Evolutionary conservation across 352 stramenopile genomes (phyloP), one percentile per base, ranked within the genome.

Genomic region (Paralagenidium karlingii): DNA sequence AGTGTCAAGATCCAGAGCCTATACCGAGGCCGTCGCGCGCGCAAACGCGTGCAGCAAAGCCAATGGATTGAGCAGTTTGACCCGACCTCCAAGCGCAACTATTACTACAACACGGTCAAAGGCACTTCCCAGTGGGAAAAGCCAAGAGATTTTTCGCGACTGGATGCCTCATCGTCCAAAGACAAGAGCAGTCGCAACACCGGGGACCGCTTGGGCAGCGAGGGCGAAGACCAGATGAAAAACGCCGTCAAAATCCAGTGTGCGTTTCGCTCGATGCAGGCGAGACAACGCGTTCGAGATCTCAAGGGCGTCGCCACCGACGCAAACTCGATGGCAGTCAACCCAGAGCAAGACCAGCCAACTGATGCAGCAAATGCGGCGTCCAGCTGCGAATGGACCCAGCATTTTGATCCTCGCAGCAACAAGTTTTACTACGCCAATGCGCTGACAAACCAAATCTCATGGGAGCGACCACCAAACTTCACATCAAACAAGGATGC

Each of bases 61-160:
- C 49, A 69, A 20, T 83, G 66, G 68, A 47, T 68, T 12, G 45
- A 64, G 41, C 64, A 77, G 24, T 73, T 67, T 32, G 66, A 81
- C 18, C 63, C 58, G 10, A 24, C 39, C 3, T 57, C 50, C 0
- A 31, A 32, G 16, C 48, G 48, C 2, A 43, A 47, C 12, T 83
- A 81, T 39, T 83, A 68, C 45, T 75, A 80, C 53, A 63, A 78
- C 39, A 46, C 47, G 8, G 34, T 45, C 16, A 71, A 58, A 8
- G 47, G 48, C 2, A 49, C 49, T 24, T 51, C 51, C 2, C 63
- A 71, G 34, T 80, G 65, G 60, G 60, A 75, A 21, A 52, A 51
- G 8, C 64, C 64, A 12, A 32, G 15, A 0, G 52, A 58, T 20
- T 73, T 78, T 28, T 47, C n/a, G n/a, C n/a, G n/a, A n/a, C n/a